Base-by-base conservation (phyloP, 2,329 filamentous ascomycete species). In the Lecanoromycetidae sp. region DNA sequence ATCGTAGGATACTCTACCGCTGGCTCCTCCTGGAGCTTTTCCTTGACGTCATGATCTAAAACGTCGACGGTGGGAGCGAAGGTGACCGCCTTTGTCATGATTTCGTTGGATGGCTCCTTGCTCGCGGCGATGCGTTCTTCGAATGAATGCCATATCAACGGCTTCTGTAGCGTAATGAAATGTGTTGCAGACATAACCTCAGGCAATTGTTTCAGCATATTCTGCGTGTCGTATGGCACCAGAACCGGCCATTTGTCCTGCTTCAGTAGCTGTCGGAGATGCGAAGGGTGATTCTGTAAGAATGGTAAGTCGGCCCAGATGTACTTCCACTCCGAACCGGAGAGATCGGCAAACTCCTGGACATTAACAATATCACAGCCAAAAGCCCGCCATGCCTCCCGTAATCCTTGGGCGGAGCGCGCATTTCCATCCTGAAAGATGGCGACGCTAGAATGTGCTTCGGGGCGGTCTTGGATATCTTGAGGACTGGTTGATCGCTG, bases 61-160 rank as follows among this genome's bases (percentile, higher is more conserved):
- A 60, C 44, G 23, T 59, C 54, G 17, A 59, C 55, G 4, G 52
- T 48, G 13, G 55, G 46, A 25, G 57, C 56, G 46, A 60, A 60
- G 41, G 57, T 49, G 30, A 59, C 57, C 12, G 52, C 52, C 47
- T 52, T 52, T 2, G 42, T 20, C 27, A 33, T 38, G 19, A 50
- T 34, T 9, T 40, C 43, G n/a, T 49, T 52, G 9, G 45, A 44
- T 9, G 46, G 44, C 20, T 50, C 46, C 3, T 37, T 43, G 9
- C 42, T 49, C 30, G 45, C 48, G 8, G 34, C 47, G 23, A 60
- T 57, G 12, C 23, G 56, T 12, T 55, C 45, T 19, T 55, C 43
- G 36, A 61, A 56, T 3, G 54, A 52, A 49, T 61, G 58, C 57
- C 55, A 61, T 22, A 60, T n/a, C 22, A 61, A 49, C 34, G 59